phyloP scores from a whole-genome alignment of 768 basidiomycete genomes.

The Phylloporus scabripes region DNA sequence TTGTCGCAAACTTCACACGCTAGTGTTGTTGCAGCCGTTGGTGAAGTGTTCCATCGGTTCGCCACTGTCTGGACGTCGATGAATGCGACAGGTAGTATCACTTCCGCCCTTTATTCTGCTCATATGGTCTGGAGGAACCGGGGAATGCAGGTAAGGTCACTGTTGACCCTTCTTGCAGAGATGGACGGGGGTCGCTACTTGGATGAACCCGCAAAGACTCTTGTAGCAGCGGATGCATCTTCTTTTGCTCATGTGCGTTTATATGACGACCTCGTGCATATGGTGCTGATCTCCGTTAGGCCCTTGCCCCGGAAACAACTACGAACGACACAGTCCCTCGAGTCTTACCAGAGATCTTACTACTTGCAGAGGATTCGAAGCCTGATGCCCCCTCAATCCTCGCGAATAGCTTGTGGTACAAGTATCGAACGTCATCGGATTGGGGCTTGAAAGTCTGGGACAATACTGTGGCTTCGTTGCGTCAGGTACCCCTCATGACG shows the following conservation, averaged over 20 bases:
- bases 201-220: conserved; percentile 49
- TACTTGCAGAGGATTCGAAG: conserved; percentile 55
- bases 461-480: conserved; percentile 69
- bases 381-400: conserved; percentile 62
- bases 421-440: conserved; percentile 63
- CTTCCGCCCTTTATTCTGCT: conserved; percentile 53
- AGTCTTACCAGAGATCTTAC: conserved; percentile 56
- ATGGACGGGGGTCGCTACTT: conserved; percentile 60
- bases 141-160: conserved; percentile 58
- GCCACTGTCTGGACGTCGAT: conserved; percentile 75
- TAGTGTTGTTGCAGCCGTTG: conserved; percentile 53
- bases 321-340: conserved; percentile 32
- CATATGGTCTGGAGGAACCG: conserved; percentile 60
- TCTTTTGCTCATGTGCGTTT: conserved; percentile 55
- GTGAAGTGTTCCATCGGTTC: conserved; percentile 70
- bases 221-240: conserved; percentile 53
- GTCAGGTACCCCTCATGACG: conserved; percentile 57
- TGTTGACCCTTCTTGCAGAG: conserved; percentile 59
- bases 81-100: conserved; percentile 52
- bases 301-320: conserved; percentile 36
- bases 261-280: neutral
- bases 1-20: conserved; percentile 48
- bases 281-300: conserved; percentile 23
- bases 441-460: conserved; percentile 88
- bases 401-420: conserved; percentile 77